Evolutionary conservation across 768 basidiomycete species (phyloP).

Genomic region (Leccinum variicolor): DNA sequence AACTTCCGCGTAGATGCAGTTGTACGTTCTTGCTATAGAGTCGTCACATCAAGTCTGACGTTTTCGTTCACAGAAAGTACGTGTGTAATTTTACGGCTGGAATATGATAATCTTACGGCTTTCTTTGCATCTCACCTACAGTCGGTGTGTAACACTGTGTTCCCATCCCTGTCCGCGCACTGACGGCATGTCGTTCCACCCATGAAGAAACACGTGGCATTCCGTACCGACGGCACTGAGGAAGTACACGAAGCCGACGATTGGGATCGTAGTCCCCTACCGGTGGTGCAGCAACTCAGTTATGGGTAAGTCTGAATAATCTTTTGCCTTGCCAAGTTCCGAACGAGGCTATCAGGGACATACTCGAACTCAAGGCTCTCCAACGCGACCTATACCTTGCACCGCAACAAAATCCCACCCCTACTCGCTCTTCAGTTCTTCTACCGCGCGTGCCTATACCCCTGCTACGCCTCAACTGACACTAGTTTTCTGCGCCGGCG

Average conservation of each 20-base stretch:
- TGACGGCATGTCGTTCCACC: neutral
- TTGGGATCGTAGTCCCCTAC: conserved; percentile 75
- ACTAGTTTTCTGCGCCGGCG: neutral
- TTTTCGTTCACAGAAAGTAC: conserved; percentile 13
- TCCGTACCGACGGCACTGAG: conserved; percentile 51
- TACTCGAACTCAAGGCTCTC: conserved; percentile 68
- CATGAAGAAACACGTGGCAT: conserved; percentile 56
- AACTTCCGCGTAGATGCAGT: conserved; percentile 23
- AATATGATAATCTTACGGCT: neutral
- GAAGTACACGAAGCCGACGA: conserved; percentile 68
- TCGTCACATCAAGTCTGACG: neutral
- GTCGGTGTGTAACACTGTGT: conserved; percentile 7
- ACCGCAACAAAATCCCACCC: conserved; percentile 39
- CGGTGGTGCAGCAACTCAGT: conserved; percentile 56
- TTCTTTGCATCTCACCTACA: neutral
- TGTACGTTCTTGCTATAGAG: conserved; percentile 7
- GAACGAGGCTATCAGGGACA: conserved; percentile 39
- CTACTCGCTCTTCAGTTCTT: conserved; percentile 39
- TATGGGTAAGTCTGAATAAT: conserved; percentile 56
- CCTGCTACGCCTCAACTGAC: conserved; percentile 50
- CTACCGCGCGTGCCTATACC: conserved; percentile 58
- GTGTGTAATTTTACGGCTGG: neutral
- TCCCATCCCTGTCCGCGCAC: neutral
- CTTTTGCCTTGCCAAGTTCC: neutral
- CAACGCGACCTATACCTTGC: conserved; percentile 62